A percentile compares a stretch with the other conserved stretches of the same genome.
phyloP scores from a whole-genome alignment of 352 stramenopile genomes.

The Phytophthora tubulina region DNA sequence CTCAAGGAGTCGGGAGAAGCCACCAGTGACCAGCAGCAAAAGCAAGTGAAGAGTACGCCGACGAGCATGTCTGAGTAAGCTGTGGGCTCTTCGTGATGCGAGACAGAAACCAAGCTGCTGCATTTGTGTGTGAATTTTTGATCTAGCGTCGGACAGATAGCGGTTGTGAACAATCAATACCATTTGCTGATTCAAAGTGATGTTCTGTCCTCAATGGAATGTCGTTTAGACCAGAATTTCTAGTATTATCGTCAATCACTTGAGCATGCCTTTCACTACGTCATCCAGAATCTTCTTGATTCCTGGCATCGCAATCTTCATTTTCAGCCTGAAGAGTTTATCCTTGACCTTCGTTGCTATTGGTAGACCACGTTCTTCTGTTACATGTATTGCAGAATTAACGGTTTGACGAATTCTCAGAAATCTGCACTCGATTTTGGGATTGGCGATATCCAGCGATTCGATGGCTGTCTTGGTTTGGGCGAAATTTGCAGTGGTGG shows the following conservation, averaged over 20 bases:
- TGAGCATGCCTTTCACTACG: neutral
- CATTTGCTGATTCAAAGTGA: neutral
- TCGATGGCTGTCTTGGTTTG: no score
- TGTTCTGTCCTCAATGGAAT: neutral
- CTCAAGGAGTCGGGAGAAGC: conserved; percentile 53
- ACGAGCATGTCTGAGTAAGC: conserved; percentile 29
- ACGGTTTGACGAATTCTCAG: neutral
- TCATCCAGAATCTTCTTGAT: conserved; percentile 4
- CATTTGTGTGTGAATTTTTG: no score
- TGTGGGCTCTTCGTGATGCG: neutral
- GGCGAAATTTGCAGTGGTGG: neutral
- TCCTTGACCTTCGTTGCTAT: neutral
- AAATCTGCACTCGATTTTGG: neutral
- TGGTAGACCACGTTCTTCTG: conserved; percentile 12
- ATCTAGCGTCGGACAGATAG: no score
- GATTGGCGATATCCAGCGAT: no score
- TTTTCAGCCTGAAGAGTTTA: conserved; percentile 15
- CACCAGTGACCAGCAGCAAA: conserved; percentile 15
- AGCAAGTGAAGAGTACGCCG: conserved; percentile 32
- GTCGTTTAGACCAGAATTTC: no score
- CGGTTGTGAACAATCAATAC: neutral
- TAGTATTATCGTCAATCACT: neutral
- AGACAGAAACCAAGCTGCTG: no score
- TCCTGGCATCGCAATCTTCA: conserved; percentile 22
- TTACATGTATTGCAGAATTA: neutral